Evolutionary conservation across 768 basidiomycete genomes (phyloP).

Genomic region (Termitomyces sp.): DNA sequence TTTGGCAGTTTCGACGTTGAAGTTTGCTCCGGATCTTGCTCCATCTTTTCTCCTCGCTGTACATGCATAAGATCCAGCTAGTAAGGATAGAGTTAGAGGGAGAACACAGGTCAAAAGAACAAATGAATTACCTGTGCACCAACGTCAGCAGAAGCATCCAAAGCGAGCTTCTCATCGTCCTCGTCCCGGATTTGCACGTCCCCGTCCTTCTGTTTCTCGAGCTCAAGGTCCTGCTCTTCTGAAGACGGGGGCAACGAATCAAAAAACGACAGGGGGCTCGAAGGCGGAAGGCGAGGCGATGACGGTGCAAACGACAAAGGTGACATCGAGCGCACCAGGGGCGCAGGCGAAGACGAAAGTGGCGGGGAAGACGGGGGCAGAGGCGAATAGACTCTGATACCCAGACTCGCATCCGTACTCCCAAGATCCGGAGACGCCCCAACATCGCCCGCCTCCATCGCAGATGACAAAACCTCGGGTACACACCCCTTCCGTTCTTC

Average conservation of each 20-base stretch:
- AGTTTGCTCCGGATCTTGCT: not conserved
- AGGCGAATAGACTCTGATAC: not conserved
- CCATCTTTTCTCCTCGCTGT: not conserved
- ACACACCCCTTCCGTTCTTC: not conserved
- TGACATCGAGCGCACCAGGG: constrained; percentile 29
- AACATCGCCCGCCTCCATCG: not conserved
- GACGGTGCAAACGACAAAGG: constrained; percentile 16
- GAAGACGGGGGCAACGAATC: constrained; percentile 1
- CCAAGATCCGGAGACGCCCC: constrained; percentile 3
- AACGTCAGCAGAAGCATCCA: not conserved
- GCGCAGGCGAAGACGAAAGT: constrained; percentile 32
- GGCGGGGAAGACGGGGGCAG: constrained; percentile 2
- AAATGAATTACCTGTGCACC: not conserved
- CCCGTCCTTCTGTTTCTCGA: constrained; percentile 1
- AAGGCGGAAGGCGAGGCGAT: constrained; percentile 19
- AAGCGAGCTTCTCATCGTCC: constrained; percentile 7
- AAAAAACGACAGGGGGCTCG: constrained; percentile 11
- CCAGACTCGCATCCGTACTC: not conserved
- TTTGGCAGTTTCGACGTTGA: not conserved
- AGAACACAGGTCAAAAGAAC: not conserved
- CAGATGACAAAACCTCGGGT: constrained; percentile 14
- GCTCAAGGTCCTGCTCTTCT: not conserved
- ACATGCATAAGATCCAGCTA: not conserved
- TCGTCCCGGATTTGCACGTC: not conserved
- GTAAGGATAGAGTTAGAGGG: not conserved